phyloP scores from a whole-genome alignment of 768 basidiomycete genomes.

The Leccinum pellstonianum region DNA sequence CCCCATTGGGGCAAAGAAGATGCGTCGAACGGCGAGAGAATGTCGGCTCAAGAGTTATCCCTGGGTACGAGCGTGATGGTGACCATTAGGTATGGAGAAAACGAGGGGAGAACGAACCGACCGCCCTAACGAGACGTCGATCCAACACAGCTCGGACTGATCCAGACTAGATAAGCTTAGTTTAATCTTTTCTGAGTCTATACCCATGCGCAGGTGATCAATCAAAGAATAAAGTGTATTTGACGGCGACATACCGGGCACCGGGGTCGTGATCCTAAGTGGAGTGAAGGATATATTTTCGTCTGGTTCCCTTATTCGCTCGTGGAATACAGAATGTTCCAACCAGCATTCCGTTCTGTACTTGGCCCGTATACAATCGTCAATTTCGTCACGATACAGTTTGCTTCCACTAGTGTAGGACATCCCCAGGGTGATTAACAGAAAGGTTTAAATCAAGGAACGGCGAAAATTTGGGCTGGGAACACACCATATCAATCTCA shows the following conservation, averaged over 20 bases:
- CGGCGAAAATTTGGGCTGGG: background rate
- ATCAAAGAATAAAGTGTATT: background rate
- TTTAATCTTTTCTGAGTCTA: constrained; percentile 55
- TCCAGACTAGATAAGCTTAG: constrained; percentile 79
- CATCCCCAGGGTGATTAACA: background rate
- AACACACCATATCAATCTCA: constrained; percentile 69
- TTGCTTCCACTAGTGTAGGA: constrained; percentile 61
- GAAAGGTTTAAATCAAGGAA: background rate
- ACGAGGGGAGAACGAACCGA: constrained; percentile 16
- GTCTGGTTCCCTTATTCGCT: constrained; percentile 62
- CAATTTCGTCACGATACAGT: constrained; percentile 57
- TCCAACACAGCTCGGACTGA: constrained; percentile 62
- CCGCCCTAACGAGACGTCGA: constrained; percentile 36
- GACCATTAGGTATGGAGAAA: background rate
- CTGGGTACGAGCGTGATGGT: constrained; percentile 31
- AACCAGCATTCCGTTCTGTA: constrained; percentile 95
- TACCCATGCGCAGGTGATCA: background rate
- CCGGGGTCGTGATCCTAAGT: constrained; percentile 54
- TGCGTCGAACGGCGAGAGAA: constrained; percentile 75
- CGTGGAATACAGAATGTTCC: constrained; percentile 78
- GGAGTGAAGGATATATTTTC: constrained; percentile 75
- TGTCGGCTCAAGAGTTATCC: constrained; percentile 51
- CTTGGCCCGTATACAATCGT: constrained; percentile 44
- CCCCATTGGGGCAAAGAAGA: constrained; percentile 69
- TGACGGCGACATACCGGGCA: constrained; percentile 46